Conservation (phyloP, 257 asterid species). For the Plantago elongata region DNA sequence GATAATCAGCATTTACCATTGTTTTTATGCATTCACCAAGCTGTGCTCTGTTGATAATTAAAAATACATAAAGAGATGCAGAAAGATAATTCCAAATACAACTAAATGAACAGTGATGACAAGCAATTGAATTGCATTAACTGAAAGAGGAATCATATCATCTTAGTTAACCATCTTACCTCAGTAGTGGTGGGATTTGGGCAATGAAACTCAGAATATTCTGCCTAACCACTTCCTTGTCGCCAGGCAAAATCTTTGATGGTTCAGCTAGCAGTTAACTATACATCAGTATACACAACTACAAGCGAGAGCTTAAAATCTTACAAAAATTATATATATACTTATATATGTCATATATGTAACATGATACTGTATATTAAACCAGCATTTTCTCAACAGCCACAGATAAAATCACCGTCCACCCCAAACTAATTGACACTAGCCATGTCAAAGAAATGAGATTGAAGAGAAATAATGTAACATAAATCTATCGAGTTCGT, state of each 20-base stretch:
- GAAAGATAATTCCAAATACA: not conserved
- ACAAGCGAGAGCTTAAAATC: not conserved
- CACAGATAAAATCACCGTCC: no score
- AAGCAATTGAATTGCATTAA: not conserved
- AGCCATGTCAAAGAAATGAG: no score
- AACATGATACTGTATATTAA: no score
- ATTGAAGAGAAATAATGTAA: no score
- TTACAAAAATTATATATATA: no score
- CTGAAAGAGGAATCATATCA: not conserved
- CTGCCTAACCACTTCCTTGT: conserved; percentile 91
- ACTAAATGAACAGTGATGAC: conserved; percentile 10
- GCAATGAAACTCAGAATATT: conserved; percentile 64
- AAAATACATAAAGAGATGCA: conserved; percentile 7
- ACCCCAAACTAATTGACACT: no score
- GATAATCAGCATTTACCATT: conserved; percentile 82
- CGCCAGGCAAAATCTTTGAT: conserved; percentile 66
- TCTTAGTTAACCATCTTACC: conserved; percentile 43
- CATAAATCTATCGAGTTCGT: no score
- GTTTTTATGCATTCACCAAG: conserved; percentile 93
- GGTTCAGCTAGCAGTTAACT: conserved; percentile 50
- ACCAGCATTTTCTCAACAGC: no score
- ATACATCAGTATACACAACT: not conserved
- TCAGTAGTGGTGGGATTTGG: conserved; percentile 83
- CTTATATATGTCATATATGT: no score
- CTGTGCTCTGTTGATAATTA: conserved; percentile 60